phyloP scores from a whole-genome alignment of 1,284 basidiomycete species.

The Volvariella volvacea region DNA sequence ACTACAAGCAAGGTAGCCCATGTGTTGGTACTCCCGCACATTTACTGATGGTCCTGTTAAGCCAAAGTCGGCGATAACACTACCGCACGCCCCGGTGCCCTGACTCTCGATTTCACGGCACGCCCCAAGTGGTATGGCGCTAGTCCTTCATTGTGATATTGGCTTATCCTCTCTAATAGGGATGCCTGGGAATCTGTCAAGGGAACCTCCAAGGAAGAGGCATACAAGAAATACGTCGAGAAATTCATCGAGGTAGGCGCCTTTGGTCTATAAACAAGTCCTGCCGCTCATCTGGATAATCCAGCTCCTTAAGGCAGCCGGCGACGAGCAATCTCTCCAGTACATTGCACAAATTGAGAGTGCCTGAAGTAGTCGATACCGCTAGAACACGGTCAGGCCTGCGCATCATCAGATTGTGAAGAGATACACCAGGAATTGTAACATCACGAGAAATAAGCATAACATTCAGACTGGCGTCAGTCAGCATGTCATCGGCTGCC shows the following conservation, averaged over 20 bases:
- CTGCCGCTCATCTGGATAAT: slow-evolving; percentile 2
- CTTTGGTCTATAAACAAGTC: slow-evolving; percentile 2
- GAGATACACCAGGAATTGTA: no score
- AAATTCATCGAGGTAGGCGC: slow-evolving; percentile 60
- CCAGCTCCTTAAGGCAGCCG: slow-evolving; percentile 49
- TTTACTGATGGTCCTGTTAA: slow-evolving; percentile 19
- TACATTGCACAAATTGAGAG: no score
- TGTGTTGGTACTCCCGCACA: slow-evolving; percentile 2
- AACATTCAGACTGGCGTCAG: no score
- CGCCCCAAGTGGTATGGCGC: slow-evolving; percentile 73
- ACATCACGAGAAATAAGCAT: not conserved
- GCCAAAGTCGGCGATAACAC: slow-evolving; percentile 73
- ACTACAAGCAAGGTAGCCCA: slow-evolving; percentile 80
- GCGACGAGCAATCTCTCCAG: slow-evolving; percentile 46
- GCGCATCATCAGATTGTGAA: no score
- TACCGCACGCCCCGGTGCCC: slow-evolving; percentile 53
- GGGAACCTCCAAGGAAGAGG: slow-evolving; percentile 67
- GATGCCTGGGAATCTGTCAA: slow-evolving; percentile 83
- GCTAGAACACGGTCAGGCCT: no score
- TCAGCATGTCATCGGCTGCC: no score
- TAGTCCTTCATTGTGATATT: slow-evolving; percentile 9
- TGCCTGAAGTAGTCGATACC: no score
- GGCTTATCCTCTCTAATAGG: slow-evolving; percentile 33
- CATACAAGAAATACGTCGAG: slow-evolving; percentile 66
- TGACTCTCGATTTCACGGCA: slow-evolving; percentile 76